phyloP scores from a whole-genome alignment of 1,284 basidiomycete species.

The Mycosarcoma mackinlayi region DNA sequence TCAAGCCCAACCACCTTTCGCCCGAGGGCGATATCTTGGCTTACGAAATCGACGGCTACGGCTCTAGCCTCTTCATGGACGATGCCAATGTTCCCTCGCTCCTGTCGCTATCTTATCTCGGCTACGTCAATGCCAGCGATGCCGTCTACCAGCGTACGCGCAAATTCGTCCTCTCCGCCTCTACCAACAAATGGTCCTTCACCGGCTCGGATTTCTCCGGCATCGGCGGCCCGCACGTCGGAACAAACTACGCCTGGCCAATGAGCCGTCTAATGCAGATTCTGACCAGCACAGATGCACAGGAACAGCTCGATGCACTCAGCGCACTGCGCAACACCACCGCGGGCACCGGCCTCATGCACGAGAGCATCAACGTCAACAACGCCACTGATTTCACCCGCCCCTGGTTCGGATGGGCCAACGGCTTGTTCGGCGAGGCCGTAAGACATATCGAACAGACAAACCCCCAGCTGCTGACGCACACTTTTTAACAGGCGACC shows the following conservation, averaged over 20 bases:
- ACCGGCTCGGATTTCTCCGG: slow-evolving; percentile 36
- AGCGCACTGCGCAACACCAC: slow-evolving; percentile 51
- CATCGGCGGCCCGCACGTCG: slow-evolving; percentile 59
- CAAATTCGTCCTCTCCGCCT: slow-evolving; percentile 29
- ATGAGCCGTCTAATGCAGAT: slow-evolving; percentile 56
- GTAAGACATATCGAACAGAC: slow-evolving; percentile 49
- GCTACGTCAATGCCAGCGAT: slow-evolving; percentile 37
- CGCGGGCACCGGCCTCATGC: slow-evolving; percentile 58
- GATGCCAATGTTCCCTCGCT: slow-evolving; percentile 62
- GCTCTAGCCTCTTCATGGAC: slow-evolving; percentile 52
- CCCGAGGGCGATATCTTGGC: slow-evolving; percentile 46
- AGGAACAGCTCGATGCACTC: slow-evolving; percentile 47
- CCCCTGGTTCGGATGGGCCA: slow-evolving; percentile 57
- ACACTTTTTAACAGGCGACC: slow-evolving; percentile 19
- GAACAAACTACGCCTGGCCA: slow-evolving; percentile 57
- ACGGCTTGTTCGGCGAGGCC: slow-evolving; percentile 54
- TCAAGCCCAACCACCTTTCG: slow-evolving; percentile 22
- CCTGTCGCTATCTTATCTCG: slow-evolving; percentile 57
- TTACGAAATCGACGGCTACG: slow-evolving; percentile 62
- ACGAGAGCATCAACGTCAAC: slow-evolving; percentile 54
- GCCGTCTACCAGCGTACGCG: slow-evolving; percentile 53
- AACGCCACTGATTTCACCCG: slow-evolving; percentile 56
- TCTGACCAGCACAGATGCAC: slow-evolving; percentile 46
- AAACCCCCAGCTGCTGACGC: slow-evolving; percentile 34
- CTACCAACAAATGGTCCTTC: slow-evolving; percentile 58